A percentile compares a stretch with the other conserved stretches of the same genome.
These are phyloP conservation scores for Podospora tetraspora DNA, from an alignment of 495 filamentous ascomycete species.

Conservation along the genomic window DNA sequence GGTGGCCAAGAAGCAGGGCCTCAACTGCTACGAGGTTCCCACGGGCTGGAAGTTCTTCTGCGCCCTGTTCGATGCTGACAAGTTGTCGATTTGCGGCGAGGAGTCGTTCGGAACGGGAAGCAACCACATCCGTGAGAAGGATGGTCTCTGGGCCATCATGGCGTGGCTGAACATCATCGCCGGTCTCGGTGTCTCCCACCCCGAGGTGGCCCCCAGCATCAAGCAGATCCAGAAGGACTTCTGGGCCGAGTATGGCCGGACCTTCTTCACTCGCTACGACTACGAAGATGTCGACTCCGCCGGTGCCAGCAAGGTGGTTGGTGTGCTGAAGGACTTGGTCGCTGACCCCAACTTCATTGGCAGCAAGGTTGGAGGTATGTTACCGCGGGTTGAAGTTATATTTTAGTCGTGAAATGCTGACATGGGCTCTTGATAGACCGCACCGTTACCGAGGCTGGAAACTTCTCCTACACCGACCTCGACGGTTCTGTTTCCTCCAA, in stretches of 20 bases:
- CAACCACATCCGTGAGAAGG: slow-evolving; percentile 99
- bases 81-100: slow-evolving; percentile 97
- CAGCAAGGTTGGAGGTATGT: slow-evolving; percentile 65
- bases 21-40: slow-evolving; percentile 92
- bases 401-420: slow-evolving; percentile 1
- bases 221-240: slow-evolving; percentile 93
- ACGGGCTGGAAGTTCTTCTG: slow-evolving; percentile 99
- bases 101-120: slow-evolving; percentile 98
- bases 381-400: slow-evolving; percentile 1
- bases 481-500: slow-evolving; percentile 93
- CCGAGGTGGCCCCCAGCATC: slow-evolving; percentile 75
- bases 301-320: slow-evolving; percentile 82
- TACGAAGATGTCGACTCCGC: slow-evolving; percentile 91
- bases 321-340: slow-evolving; percentile 66
- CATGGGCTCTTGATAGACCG: slow-evolving; percentile 41
- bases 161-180: slow-evolving; percentile 99
- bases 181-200: slow-evolving; percentile 77
- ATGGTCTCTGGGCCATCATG: slow-evolving; percentile 93
- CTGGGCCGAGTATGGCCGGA: slow-evolving; percentile 93
- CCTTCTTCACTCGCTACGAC: slow-evolving; percentile 98
- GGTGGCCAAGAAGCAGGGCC: slow-evolving; percentile 87
- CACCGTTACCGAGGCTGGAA: slow-evolving; percentile 82
- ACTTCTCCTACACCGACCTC: slow-evolving; percentile 96
- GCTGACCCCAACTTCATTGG: slow-evolving; percentile 67
- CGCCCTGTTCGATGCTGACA: slow-evolving; percentile 91